Percentiles rank a stretch among this genome's conserved stretches.
phyloP scores from a whole-genome alignment of 306 rosid species.

The Quillaja saponaria region DNA sequence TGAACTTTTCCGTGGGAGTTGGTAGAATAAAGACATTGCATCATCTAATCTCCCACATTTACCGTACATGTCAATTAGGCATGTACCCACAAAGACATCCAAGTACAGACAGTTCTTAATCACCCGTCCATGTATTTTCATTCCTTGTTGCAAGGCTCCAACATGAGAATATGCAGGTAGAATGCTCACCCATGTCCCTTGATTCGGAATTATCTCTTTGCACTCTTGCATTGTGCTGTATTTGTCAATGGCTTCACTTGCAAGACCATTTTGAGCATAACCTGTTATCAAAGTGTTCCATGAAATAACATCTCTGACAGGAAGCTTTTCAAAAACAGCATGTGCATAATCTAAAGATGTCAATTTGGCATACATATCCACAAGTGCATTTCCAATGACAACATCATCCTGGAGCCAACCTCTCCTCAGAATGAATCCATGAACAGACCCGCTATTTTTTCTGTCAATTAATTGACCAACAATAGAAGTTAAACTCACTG shows the following conservation, averaged over 20 bases:
- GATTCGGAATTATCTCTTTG: conserved; percentile 34
- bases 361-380: conserved; percentile 45
- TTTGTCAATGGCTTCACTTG: conserved; percentile 45
- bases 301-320: conserved; percentile 37
- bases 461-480: conserved; percentile 44
- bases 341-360: conserved; percentile 38
- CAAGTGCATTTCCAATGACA: conserved; percentile 38
- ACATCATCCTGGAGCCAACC: conserved; percentile 36
- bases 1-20: conserved; percentile 39
- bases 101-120: conserved; percentile 37
- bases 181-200: conserved; percentile 60
- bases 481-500: conserved; percentile 47
- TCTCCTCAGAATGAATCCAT: conserved; percentile 38
- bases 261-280: conserved; percentile 51
- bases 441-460: conserved; percentile 37
- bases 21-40: conserved; percentile 45
- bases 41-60: conserved; percentile 42
- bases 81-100: conserved; percentile 51
- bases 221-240: conserved; percentile 41
- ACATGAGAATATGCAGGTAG: conserved; percentile 55
- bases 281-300: conserved; percentile 55
- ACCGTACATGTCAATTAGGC: conserved; percentile 50
- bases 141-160: conserved; percentile 52
- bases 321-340: conserved; percentile 41
- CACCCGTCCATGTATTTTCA: conserved; percentile 46